Conservation (phyloP, 2,329 filamentous ascomycete genomes). For the Colletotrichum cereale region DNA sequence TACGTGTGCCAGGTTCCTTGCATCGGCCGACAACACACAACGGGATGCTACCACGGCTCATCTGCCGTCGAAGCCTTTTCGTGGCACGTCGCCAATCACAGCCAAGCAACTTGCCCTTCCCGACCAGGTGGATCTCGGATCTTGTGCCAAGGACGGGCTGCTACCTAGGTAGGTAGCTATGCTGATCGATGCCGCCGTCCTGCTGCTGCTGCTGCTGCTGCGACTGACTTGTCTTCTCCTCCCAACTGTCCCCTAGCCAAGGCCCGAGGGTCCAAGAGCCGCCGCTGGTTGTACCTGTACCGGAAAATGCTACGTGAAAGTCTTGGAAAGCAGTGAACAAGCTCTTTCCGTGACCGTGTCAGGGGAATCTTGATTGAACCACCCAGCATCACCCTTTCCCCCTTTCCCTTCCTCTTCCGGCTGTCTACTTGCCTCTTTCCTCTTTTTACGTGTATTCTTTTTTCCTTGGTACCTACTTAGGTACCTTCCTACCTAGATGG, state of each 20-base stretch:
- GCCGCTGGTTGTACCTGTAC: neutral
- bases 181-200: neutral
- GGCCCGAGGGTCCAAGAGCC: neutral
- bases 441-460: neutral
- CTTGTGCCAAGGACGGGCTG: slow-evolving; percentile 25
- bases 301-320: neutral
- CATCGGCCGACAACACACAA: neutral
- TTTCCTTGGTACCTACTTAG: neutral
- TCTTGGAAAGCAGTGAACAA: slow-evolving; percentile 23
- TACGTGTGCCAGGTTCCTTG: neutral
- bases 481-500: neutral
- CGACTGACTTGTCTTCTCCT: neutral
- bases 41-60: slow-evolving; percentile 16
- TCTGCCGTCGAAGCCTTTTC: neutral
- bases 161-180: too few species aligned
- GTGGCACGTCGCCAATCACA: slow-evolving; percentile 19
- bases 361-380: slow-evolving; percentile 32
- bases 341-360: slow-evolving; percentile 16
- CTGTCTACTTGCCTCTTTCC: neutral
- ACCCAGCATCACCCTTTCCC: neutral
- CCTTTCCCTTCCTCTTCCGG: neutral
- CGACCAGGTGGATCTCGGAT: slow-evolving; percentile 35
- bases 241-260: neutral
- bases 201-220: neutral
- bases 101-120: slow-evolving; percentile 36